Evolutionary conservation across 805 yeast genomes (phyloP).

Genomic region (Candida ficus): DNA sequence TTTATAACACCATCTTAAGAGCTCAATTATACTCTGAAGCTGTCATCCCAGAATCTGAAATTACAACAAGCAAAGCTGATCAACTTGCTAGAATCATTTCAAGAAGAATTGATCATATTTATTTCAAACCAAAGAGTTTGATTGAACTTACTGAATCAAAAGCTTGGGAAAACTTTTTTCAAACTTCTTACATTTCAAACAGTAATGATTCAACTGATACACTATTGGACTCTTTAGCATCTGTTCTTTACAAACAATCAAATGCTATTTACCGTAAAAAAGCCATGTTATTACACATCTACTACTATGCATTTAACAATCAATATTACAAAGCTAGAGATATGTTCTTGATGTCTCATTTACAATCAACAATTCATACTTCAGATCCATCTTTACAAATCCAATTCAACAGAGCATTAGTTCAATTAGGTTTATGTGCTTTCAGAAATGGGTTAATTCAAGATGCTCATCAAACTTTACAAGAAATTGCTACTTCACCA

Average conservation of each 20-base stretch:
- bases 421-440: conserved; percentile 93
- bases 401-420: conserved; percentile 89
- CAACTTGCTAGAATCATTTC: conserved; percentile 69
- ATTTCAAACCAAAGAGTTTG: conserved; percentile 82
- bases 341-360: conserved; percentile 78
- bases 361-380: conserved; percentile 75
- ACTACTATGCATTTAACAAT: conserved; percentile 87
- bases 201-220: conserved; percentile 40
- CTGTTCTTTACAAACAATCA: conserved; percentile 60
- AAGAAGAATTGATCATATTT: conserved; percentile 86
- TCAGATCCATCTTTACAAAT: conserved; percentile 88
- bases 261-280: conserved; percentile 69
- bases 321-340: conserved; percentile 82
- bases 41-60: conserved; percentile 40
- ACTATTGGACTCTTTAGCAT: conserved; percentile 61
- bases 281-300: conserved; percentile 80
- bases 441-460: conserved; percentile 83
- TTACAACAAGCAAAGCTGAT: conserved; percentile 29
- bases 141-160: conserved; percentile 61
- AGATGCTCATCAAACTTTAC: conserved; percentile 82
- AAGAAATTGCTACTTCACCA: conserved; percentile 81
- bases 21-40: conserved; percentile 82
- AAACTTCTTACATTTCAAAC: conserved; percentile 26
- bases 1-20: conserved; percentile 75
- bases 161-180: conserved; percentile 60